A percentile compares a stretch with the other conserved stretches of the same genome.
Evolutionary conservation across 2,329 filamentous ascomycete species (phyloP).

Genomic region (Harringtonia lauricola): DNA sequence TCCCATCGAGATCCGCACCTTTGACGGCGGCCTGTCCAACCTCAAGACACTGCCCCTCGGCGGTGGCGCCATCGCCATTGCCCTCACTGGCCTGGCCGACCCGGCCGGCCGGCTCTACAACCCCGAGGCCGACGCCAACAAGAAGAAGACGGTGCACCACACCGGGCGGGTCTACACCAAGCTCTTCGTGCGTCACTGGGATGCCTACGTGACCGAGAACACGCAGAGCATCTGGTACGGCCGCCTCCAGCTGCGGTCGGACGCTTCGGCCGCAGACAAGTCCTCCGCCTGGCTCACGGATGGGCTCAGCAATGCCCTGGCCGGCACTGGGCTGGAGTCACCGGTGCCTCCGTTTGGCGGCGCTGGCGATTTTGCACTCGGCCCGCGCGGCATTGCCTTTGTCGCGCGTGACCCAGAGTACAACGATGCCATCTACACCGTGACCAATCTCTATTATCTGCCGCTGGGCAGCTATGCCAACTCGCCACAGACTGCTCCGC

Average conservation of each 20-base stretch:
- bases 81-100: conserved; percentile 52
- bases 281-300: conserved; percentile 6
- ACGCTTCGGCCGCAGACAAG: not conserved
- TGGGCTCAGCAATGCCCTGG: conserved; percentile 53
- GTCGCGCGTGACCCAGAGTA: conserved; percentile 64
- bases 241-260: conserved; percentile 34
- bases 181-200: conserved; percentile 76
- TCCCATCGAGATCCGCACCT: conserved; percentile 34
- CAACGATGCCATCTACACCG: conserved; percentile 65
- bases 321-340: conserved; percentile 45
- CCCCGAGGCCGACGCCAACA: conserved; percentile 32
- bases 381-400: conserved; percentile 54
- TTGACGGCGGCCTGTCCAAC: conserved; percentile 45
- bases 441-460: conserved; percentile 69
- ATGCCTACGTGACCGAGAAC: conserved; percentile 59
- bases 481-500: conserved; percentile 31
- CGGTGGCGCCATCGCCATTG: conserved; percentile 39
- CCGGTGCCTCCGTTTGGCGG: conserved; percentile 74
- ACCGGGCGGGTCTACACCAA: conserved; percentile 61
- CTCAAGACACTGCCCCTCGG: conserved; percentile 44
- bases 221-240: conserved; percentile 66
- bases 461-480: conserved; percentile 55
- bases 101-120: conserved; percentile 61
- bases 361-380: conserved; percentile 68
- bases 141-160: conserved; percentile 42